Percentiles rank a stretch among this genome's conserved stretches.
phyloP scores from a whole-genome alignment of 768 basidiomycete species.

The Suillus subaureus region DNA sequence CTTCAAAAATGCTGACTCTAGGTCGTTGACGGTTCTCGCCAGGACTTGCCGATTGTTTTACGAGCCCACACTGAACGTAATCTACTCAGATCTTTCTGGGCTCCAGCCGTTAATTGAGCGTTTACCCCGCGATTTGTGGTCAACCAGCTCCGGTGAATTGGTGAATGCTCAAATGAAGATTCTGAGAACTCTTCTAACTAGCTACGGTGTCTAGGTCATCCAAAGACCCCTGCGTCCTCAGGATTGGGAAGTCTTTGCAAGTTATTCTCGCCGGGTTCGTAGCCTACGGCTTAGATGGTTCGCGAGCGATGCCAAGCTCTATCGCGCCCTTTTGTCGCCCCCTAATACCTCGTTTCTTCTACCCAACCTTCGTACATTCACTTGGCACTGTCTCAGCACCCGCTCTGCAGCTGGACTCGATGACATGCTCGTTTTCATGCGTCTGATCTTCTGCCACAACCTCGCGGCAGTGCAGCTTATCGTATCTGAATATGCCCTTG shows the following conservation, averaged over 20 bases:
- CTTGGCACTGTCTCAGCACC: slow-evolving; percentile 12
- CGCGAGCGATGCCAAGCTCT: slow-evolving; percentile 26
- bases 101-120: slow-evolving; percentile 35
- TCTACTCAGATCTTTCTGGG: slow-evolving; percentile 33
- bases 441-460: slow-evolving; percentile 23
- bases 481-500: slow-evolving; percentile 2
- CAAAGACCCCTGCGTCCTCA: slow-evolving; percentile 20
- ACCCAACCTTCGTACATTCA: slow-evolving; percentile 30
- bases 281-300: slow-evolving; percentile 33
- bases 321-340: slow-evolving; percentile 17
- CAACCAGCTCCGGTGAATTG: slow-evolving; percentile 13
- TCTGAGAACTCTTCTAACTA: not conserved
- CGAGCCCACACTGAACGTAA: slow-evolving; percentile 34
- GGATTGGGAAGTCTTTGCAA: slow-evolving; percentile 32
- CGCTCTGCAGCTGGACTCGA: slow-evolving; percentile 13
- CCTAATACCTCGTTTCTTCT: slow-evolving; percentile 20
- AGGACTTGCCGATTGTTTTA: slow-evolving; percentile 33
- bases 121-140: slow-evolving; percentile 35
- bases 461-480: not conserved
- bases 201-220: slow-evolving; percentile 19
- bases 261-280: slow-evolving; percentile 31
- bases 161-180: slow-evolving; percentile 1
- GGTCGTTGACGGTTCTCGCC: slow-evolving; percentile 34
- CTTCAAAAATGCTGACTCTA: slow-evolving; percentile 34
- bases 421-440: slow-evolving; percentile 26